Base-by-base conservation (phyloP, 768 basidiomycete genomes). In the Lactarius evosmus region DNA sequence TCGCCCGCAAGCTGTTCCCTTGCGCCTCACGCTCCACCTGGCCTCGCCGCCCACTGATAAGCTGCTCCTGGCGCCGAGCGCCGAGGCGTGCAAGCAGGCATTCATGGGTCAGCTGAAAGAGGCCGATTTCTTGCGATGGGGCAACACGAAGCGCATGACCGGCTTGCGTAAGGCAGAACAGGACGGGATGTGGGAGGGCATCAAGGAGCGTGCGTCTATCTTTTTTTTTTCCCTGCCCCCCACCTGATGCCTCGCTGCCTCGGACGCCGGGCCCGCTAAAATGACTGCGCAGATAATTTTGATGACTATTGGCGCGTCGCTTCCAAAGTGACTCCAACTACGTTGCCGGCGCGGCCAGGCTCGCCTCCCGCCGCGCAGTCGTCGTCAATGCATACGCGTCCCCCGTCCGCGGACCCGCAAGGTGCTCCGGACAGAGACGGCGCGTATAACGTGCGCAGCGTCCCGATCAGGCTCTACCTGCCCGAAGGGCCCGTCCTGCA, bases 91-190 rank as follows among this genome's bases (percentile, higher is more conserved):
- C 79, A 95, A 95, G 72, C 89, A 91, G 67, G 87, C 91, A 3
- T 99, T 93, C 74, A 95, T 98, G 90, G 93, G 92, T 8, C 91
- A 95, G 72, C 75, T 96, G 50, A 97, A 98, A 72, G 96, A 99
- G 74, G 95, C 93, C 0, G 97, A 99, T 74, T 98, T 97, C 72
- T 86, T 97, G 53, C 82, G 96, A 53, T 98, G 95, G 94, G 93
- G 97, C 1, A 97, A 90, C 75, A 95, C 93, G 22, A 93, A 93
- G 72, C 84, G 94, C 38, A 93, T 98, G 78, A 98, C 94, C 1
- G 85, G 91, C 19, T 80, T 99, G 36, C 78, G 94, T 59, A 93
- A 95, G 74, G 85, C 83, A 29, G 96, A 98, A 71, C 92, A 98
- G 72, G 97, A 99, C 73, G 93, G 88, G 0, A 84, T 98, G 60